phyloP scores from a whole-genome alignment of 129 eudicot genomes.

The sunflower (Helianthus annuus) region HanXRQr2.0-SUNRISE NC_035437.2:73535114-73535613 shows the following conservation, averaged over 20 bases:
- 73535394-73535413: too few species aligned
- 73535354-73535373: not conserved
- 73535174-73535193: too few species aligned
- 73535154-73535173: not conserved
- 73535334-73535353: not conserved
- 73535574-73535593: conserved; percentile 92
- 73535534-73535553: conserved; percentile 98
- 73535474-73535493: not conserved
- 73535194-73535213: too few species aligned
- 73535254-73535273: not conserved
- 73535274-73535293: not conserved
- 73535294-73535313: not conserved
- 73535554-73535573: conserved; percentile 98
- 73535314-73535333: conserved; percentile 1
- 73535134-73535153: not conserved
- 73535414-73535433: not conserved
- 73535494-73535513: conserved; percentile 23
- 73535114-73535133: not conserved
- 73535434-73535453: not conserved
- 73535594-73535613: conserved; percentile 95
- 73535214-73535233: not conserved
- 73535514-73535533: conserved; percentile 97
- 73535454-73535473: not conserved
- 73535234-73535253: not conserved
- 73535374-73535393: not conserved